Evolutionary conservation across 2,329 filamentous ascomycete species (phyloP), one percentile per base, ranked within the genome.

Genomic region (Diatrype stigma): DNA sequence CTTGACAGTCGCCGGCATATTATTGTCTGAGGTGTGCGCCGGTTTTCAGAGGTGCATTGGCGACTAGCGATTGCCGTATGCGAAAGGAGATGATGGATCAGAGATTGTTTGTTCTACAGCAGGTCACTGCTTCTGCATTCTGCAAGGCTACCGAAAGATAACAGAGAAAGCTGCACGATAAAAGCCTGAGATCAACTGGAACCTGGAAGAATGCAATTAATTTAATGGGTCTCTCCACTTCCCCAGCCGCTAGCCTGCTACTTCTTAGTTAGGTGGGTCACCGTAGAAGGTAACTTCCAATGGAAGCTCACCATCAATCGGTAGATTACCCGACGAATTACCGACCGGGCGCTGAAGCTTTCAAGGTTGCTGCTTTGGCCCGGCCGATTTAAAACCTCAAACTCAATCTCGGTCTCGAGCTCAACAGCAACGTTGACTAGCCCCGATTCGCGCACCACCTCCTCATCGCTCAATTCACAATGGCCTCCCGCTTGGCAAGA

Each of bases 401-500:
- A 52, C 47, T 59, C 48, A 51, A 53, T 55, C 59, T 56, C 55
- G 51, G 54, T 61, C 56, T 58, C 52, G 51, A 53, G 51, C 51
- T 49, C 46, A 52, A 42, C 48, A 48, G 63, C 67, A 75, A 71
- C 70, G 71, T 67, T 70, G 66, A 63, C 55, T 51, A 55, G 53
- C 52, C 59, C 53, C 62, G 67, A 70, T 69, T 56, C 70, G 75
- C 70, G 75, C 69, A 72, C 70, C 74, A 78, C 77, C 76, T 75
- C 73, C 75, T 73, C 76, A 70, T 75, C 73, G 79, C 77, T 75
- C 73, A 79, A 77, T 73, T 74, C 82, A 89, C 80, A 88, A 97
- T 97, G 93, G 93, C 93, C 82, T 96, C 90, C 77, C 90, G 92
- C 82, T 84, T 97, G 80, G 90, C 87, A 84, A 91, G 89, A 84